A percentile compares a stretch with the other conserved stretches of the same genome.
Evolutionary conservation across 495 filamentous ascomycete genomes (phyloP).

Genomic region (Astrocystis sublimbata): DNA sequence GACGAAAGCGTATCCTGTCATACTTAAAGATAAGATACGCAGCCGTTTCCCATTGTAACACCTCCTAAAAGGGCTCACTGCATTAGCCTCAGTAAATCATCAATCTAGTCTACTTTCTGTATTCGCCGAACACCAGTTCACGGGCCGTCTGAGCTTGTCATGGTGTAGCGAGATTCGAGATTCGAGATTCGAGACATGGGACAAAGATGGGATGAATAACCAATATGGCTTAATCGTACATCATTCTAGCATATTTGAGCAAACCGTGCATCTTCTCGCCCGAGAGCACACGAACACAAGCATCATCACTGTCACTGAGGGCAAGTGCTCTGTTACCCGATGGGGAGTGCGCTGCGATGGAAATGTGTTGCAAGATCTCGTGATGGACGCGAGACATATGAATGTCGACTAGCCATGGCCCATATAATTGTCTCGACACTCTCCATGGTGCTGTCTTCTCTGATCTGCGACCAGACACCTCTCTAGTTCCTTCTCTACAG

Average conservation of each 20-base stretch:
- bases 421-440: conserved; percentile 2
- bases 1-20: background rate
- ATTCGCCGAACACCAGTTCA: conserved; percentile 4
- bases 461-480: background rate
- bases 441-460: background rate
- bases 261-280: background rate
- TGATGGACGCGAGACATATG: background rate
- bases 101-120: background rate
- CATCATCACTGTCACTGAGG: background rate
- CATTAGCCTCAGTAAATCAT: background rate
- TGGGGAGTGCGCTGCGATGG: background rate
- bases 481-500: background rate
- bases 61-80: background rate
- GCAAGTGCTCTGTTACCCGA: background rate
- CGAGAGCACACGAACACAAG: background rate
- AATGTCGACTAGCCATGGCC: background rate
- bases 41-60: background rate
- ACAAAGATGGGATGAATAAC: background rate
- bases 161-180: background rate
- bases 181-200: background rate
- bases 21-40: background rate
- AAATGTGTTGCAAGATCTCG: background rate
- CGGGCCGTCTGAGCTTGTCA: background rate
- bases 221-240: background rate
- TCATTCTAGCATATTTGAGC: background rate